Evolutionary conservation across 2,329 filamentous ascomycete species (phyloP), one percentile per base, ranked within the genome.

Genomic region (Colletotrichum eremochloae): DNA sequence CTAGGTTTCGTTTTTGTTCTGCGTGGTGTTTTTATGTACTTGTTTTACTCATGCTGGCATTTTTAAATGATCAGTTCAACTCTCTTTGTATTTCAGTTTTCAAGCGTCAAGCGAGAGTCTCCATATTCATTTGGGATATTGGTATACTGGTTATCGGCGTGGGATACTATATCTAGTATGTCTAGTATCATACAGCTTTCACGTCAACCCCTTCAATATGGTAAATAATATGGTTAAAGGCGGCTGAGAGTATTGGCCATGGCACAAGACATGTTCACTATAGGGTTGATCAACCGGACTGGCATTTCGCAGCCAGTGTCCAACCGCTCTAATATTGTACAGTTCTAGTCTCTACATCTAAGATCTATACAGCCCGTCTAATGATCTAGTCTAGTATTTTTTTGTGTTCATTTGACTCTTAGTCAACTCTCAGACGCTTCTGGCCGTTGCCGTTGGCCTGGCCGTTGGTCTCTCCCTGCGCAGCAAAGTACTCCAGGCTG

Each of bases 401-500:
- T 57, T 38, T 24, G 9, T 38, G 24, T 11, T 38, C 29, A 9
- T 24, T 9, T 24, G 4, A n/a, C 24, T 14, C 14, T 50, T 61
- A 72, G 29, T 72, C 70, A 18, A 72, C 66, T 36, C 70, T 62
- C 31, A 56, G 46, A 2, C 70, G 56, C 60, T 72, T 72, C 48
- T 53, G 46, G 60, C 60, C 66, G 60, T 72, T 72, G 12, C 66
- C 70, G 66, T 72, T 72, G 53, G 66, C 52, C 15, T 69, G 60
- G 7, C 66, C 66, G 24, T 81, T 78, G 48, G 75, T 40, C 77
- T 87, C 70, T 82, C 55, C 76, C 74, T 79, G 73, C 9, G 75
- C 74, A 46, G 75, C 71, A 62, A 87, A 87, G 79, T 87, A 87
- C 78, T 86, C 84, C 48, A 86, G 80, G 76, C 83, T 86, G 65